Evolutionary conservation across 768 basidiomycete genomes (phyloP).

Genomic region (Ephemerocybe angulata): DNA sequence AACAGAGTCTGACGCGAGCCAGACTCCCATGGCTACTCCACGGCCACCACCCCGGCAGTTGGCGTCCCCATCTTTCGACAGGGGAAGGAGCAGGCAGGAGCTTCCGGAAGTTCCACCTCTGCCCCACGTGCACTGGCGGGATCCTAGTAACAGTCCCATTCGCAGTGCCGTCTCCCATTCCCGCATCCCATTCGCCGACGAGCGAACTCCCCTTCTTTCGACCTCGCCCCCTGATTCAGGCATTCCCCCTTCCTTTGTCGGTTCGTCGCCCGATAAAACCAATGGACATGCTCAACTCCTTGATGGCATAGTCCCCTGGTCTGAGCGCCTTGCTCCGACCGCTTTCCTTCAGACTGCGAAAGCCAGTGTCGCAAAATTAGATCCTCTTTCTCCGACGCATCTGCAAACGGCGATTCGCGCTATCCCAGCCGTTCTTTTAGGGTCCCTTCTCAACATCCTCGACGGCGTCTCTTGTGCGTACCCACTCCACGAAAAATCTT

Average conservation of each 20-base stretch:
- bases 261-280: neutral
- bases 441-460: conserved; percentile 81
- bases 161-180: conserved; percentile 2
- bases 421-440: conserved; percentile 83
- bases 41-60: conserved; percentile 3
- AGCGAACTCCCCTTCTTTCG: neutral
- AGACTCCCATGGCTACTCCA: conserved; percentile 15
- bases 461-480: conserved; percentile 91
- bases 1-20: neutral
- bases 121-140: conserved; percentile 24
- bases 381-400: conserved; percentile 14
- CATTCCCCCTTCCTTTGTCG: neutral
- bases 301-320: neutral
- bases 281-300: too few relatives aligned
- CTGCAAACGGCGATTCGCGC: conserved; percentile 36
- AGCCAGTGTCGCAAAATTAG: neutral
- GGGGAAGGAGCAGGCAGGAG: neutral
- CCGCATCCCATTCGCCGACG: conserved; percentile 1
- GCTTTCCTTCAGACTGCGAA: neutral
- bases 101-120: neutral
- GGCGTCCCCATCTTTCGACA: neutral
- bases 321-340: neutral
- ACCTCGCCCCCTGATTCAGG: neutral
- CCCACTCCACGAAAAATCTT: too few relatives aligned
- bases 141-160: conserved; percentile 17